These are phyloP conservation scores for Alternaria sp. DNA, from an alignment of 2,329 filamentous ascomycete species.

Conservation along the genomic window DNA sequence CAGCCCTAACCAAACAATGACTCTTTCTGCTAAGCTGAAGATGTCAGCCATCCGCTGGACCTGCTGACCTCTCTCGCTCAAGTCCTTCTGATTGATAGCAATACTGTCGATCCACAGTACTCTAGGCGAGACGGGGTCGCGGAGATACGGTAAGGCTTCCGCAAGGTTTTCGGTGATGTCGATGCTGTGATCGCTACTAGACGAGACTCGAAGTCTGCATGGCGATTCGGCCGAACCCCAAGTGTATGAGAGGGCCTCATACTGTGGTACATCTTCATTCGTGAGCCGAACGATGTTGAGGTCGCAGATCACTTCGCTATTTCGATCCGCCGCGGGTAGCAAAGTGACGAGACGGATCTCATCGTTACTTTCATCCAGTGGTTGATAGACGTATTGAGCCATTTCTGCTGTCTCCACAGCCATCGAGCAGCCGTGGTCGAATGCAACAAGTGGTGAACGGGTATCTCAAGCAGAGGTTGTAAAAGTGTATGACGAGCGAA, in stretches of 20 bases:
- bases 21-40: constrained; percentile 1
- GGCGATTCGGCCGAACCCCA: not conserved
- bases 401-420: not conserved
- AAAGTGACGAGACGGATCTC: not conserved
- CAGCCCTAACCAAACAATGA: not conserved
- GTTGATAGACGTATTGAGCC: not conserved
- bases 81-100: not conserved
- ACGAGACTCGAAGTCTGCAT: not conserved
- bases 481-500: not conserved
- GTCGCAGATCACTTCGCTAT: constrained; percentile 1
- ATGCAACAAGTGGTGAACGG: not conserved
- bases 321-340: not conserved
- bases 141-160: not conserved
- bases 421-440: not conserved
- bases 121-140: not conserved
- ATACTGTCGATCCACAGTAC: not conserved
- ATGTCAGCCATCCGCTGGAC: not conserved
- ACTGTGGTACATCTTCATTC: not conserved
- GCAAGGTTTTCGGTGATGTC: not conserved
- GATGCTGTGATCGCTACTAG: not conserved
- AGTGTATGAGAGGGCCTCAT: not conserved
- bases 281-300: not conserved
- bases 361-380: not conserved
- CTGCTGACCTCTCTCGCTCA: not conserved
- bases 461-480: not conserved